Conservation (phyloP, 2,329 filamentous ascomycete species). For the Nectriaceae sp. region DNA sequence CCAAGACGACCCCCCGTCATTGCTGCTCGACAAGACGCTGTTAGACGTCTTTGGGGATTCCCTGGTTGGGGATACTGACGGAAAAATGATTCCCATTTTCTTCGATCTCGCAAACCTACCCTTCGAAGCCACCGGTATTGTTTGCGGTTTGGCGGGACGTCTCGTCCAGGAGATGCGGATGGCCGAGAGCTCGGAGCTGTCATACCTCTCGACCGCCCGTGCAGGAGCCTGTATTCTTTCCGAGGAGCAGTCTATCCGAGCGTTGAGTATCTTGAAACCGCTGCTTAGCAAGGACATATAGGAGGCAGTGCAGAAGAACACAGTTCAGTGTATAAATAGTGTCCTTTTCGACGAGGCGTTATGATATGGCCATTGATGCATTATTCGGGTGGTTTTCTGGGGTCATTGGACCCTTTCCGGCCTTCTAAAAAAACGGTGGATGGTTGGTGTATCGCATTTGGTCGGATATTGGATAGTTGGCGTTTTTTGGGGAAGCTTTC, state of each 20-base stretch:
- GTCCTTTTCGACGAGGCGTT: too few species aligned
- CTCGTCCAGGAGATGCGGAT: slow-evolving; percentile 71
- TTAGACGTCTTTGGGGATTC: slow-evolving; percentile 69
- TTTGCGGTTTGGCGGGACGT: slow-evolving; percentile 87
- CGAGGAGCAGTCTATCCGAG: slow-evolving; percentile 71
- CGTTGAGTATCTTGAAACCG: slow-evolving; percentile 68
- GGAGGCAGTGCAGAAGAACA: neutral
- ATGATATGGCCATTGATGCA: too few species aligned
- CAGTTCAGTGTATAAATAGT: too few species aligned
- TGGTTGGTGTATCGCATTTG: too few species aligned
- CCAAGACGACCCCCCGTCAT: slow-evolving; percentile 71
- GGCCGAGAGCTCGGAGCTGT: slow-evolving; percentile 70
- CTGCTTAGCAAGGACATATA: slow-evolving; percentile 43
- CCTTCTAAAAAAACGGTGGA: too few species aligned
- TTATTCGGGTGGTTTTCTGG: too few species aligned
- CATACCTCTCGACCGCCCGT: slow-evolving; percentile 84
- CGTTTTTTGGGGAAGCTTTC: slow-evolving; percentile 18
- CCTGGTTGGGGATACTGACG: slow-evolving; percentile 73
- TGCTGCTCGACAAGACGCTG: slow-evolving; percentile 71
- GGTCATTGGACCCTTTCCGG: too few species aligned
- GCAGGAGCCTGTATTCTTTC: slow-evolving; percentile 88
- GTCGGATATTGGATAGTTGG: slow-evolving; percentile 15
- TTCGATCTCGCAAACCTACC: slow-evolving; percentile 81
- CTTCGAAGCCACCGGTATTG: slow-evolving; percentile 88
- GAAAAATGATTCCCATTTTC: slow-evolving; percentile 80